These are phyloP conservation scores for Cryptosporidium bovis DNA, from an alignment of 169 alveolate genomes.

Conservation along the genomic window DNA sequence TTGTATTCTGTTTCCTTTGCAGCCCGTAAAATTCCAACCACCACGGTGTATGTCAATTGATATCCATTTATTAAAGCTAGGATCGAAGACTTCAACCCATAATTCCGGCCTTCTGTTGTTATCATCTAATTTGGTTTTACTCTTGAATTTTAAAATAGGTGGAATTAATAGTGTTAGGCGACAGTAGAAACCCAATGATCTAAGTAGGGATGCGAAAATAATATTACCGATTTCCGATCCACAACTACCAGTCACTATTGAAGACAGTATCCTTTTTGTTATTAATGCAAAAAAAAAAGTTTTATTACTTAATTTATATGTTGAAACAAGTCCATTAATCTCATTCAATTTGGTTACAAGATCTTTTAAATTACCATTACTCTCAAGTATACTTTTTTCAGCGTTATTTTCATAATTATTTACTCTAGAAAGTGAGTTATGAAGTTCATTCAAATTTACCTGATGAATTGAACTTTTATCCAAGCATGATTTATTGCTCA, in stretches of 20 bases:
- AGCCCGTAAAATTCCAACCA: conserved; percentile 63
- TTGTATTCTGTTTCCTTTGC: not conserved
- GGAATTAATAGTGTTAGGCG: conserved; percentile 57
- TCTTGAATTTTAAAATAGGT: conserved; percentile 27
- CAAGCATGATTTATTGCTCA: not conserved
- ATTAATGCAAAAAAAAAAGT: conserved; percentile 34
- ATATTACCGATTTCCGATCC: conserved; percentile 53
- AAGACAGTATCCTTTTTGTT: conserved; percentile 1
- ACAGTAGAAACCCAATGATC: conserved; percentile 25
- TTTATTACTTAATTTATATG: not conserved
- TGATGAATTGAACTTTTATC: not conserved
- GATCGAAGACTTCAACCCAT: conserved; percentile 60
- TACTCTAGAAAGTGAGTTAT: conserved; percentile 13
- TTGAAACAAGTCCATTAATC: not conserved
- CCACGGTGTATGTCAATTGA: conserved; percentile 71
- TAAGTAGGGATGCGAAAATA: conserved; percentile 45
- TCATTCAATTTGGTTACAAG: conserved; percentile 20
- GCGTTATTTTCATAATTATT: not conserved
- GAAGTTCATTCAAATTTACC: not conserved
- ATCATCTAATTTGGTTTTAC: conserved; percentile 7
- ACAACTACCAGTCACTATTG: conserved; percentile 35
- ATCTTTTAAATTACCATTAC: not conserved
- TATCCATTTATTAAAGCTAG: conserved; percentile 61
- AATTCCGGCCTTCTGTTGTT: conserved; percentile 64
- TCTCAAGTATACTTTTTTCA: not conserved